Percentiles rank a stretch among this genome's conserved stretches.
Conservation (phyloP, 2,329 filamentous ascomycete genomes). For the Ophiognomonia clavigignenti-juglandacearum region DNA sequence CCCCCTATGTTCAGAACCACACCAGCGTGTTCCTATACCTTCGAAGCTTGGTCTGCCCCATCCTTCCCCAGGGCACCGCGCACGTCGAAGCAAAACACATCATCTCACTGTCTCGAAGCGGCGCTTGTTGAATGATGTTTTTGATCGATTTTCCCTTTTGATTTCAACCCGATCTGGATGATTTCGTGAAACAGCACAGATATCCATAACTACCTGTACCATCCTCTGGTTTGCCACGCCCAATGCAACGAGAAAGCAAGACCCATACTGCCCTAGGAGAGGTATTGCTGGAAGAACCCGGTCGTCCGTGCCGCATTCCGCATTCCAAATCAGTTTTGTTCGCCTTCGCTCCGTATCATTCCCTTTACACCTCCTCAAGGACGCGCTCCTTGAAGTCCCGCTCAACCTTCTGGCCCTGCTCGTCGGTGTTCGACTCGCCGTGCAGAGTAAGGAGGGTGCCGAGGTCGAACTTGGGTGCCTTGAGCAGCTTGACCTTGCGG, state of each 20-base stretch:
- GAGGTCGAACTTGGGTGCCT: slow-evolving; percentile 98
- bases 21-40: slow-evolving; percentile 4
- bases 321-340: slow-evolving; percentile 18
- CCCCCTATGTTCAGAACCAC: background rate
- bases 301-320: slow-evolving; percentile 38
- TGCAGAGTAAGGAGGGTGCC: slow-evolving; percentile 94
- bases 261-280: slow-evolving; percentile 37
- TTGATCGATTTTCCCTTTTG: slow-evolving; percentile 24
- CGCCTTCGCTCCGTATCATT: slow-evolving; percentile 33
- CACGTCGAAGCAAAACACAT: slow-evolving; percentile 5
- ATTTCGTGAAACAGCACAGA: slow-evolving; percentile 23
- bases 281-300: slow-evolving; percentile 31
- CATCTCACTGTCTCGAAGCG: slow-evolving; percentile 16
- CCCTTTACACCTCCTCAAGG: slow-evolving; percentile 83
- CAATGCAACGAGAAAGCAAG: slow-evolving; percentile 45
- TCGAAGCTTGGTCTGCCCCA: slow-evolving; percentile 3
- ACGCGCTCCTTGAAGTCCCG: slow-evolving; percentile 99
- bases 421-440: slow-evolving; percentile 93
- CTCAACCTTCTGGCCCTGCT: slow-evolving; percentile 98
- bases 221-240: slow-evolving; percentile 34
- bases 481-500: slow-evolving; percentile 99
- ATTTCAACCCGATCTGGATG: slow-evolving; percentile 31
- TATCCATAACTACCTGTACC: slow-evolving; percentile 32
- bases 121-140: slow-evolving; percentile 8
- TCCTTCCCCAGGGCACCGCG: background rate